Evolutionary conservation across 2,329 filamentous ascomycete species (phyloP).

Genomic region (Thermothelomyces thermophilus): DNA sequence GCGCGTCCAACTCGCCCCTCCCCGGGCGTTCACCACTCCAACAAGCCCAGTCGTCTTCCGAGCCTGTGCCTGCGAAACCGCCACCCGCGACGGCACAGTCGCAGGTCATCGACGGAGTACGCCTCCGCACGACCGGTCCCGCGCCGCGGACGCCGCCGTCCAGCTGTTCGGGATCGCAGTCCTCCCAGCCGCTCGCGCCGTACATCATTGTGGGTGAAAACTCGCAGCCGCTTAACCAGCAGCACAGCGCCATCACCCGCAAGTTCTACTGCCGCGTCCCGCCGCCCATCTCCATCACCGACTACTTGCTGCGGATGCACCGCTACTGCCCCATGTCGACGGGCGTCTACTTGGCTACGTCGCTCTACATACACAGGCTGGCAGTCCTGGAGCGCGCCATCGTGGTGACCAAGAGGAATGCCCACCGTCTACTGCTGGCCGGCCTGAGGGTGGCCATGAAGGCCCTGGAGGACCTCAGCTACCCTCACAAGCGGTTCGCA

Average conservation of each 20-base stretch:
- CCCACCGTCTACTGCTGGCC: conserved; percentile 78
- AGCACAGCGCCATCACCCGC: conserved; percentile 78
- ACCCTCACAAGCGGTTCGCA: conserved; percentile 75
- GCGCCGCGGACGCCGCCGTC: conserved; percentile 5
- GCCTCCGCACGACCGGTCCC: conserved; percentile 31
- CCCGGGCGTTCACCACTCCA: conserved; percentile 14
- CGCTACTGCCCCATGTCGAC: conserved; percentile 90
- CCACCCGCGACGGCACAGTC: not conserved
- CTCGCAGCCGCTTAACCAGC: conserved; percentile 65
- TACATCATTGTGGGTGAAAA: conserved; percentile 61
- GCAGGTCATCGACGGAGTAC: conserved; percentile 49
- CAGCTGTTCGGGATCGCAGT: conserved; percentile 25
- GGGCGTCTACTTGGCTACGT: conserved; percentile 85
- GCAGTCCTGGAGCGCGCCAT: conserved; percentile 72
- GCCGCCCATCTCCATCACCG: conserved; percentile 73
- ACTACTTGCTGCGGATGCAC: conserved; percentile 83
- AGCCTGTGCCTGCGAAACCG: not conserved
- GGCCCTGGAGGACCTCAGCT: conserved; percentile 85
- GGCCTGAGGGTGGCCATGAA: conserved; percentile 87
- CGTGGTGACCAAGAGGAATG: conserved; percentile 74
- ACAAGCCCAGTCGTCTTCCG: conserved; percentile 1
- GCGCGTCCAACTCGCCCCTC: conserved; percentile 25
- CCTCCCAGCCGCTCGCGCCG: conserved; percentile 36
- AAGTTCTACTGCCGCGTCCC: conserved; percentile 90
- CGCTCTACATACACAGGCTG: conserved; percentile 78